Evolutionary conservation across 2,329 filamentous ascomycete genomes (phyloP).

Genomic region (Colletotrichum scovillei): DNA sequence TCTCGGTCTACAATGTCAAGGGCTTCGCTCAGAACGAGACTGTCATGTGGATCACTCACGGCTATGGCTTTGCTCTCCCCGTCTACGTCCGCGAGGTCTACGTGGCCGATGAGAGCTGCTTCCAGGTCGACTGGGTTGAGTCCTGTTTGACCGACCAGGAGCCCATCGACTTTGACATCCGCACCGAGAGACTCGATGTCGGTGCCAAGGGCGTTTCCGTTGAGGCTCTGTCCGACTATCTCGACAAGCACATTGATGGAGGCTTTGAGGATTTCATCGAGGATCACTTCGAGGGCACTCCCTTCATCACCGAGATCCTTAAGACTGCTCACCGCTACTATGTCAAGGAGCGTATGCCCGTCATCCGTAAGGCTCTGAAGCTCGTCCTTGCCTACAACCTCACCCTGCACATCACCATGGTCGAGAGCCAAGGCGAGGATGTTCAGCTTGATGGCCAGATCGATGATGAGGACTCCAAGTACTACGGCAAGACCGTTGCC

Average conservation of each 20-base stretch:
- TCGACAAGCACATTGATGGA: conserved; percentile 93
- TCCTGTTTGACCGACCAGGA: conserved; percentile 74
- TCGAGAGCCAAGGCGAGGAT: conserved; percentile 88
- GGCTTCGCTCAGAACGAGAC: conserved; percentile 77
- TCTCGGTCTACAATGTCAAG: conserved; percentile 96
- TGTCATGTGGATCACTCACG: conserved; percentile 92
- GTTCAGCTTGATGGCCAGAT: conserved; percentile 84
- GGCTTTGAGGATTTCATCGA: conserved; percentile 95
- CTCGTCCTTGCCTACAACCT: conserved; percentile 96
- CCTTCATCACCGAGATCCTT: conserved; percentile 93
- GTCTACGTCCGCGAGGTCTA: conserved; percentile 95
- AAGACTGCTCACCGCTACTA: conserved; percentile 97
- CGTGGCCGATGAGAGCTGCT: conserved; percentile 91
- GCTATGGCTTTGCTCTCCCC: conserved; percentile 92
- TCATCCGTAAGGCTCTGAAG: conserved; percentile 95
- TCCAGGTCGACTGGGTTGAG: conserved; percentile 95
- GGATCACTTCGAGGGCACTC: conserved; percentile 95
- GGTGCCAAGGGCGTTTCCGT: conserved; percentile 88
- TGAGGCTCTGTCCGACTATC: conserved; percentile 86
- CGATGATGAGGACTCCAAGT: conserved; percentile 86
- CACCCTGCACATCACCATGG: conserved; percentile 93
- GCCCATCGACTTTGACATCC: conserved; percentile 84
- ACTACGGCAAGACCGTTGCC: conserved; percentile 88
- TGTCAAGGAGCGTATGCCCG: conserved; percentile 85
- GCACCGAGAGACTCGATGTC: conserved; percentile 89